Evolutionary conservation across 306 rosid genomes (phyloP).

Genomic region (Lathyrus tuberosus): DNA sequence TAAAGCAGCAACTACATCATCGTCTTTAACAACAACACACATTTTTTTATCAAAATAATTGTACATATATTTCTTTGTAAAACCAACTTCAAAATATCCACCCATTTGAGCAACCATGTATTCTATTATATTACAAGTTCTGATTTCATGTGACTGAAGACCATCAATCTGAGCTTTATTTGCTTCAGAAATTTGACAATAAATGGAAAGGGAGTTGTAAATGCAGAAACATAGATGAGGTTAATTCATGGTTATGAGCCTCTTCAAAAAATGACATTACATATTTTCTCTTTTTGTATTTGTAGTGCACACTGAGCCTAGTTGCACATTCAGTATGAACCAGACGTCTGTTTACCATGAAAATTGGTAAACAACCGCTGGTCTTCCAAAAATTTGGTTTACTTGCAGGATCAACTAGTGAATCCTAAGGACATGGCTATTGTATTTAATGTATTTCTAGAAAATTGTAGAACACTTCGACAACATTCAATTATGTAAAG

Average conservation of each 20-base stretch:
- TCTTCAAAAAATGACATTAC: background rate
- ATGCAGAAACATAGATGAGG: background rate
- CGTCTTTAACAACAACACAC: background rate
- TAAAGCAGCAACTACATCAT: no score
- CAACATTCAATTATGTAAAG: no score
- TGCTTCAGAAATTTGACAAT: background rate
- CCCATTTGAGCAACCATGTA: background rate
- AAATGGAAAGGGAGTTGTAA: background rate
- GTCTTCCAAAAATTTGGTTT: no score
- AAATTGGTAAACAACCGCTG: no score
- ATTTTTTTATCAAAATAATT: background rate
- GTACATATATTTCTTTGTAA: background rate
- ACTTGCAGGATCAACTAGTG: no score
- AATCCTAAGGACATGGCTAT: no score
- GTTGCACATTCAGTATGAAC: background rate
- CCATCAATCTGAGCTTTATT: background rate
- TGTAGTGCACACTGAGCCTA: background rate
- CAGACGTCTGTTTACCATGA: no score
- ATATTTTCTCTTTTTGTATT: background rate
- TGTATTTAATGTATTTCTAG: no score
- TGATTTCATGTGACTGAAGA: background rate
- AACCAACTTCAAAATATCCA: background rate
- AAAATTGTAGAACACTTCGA: no score
- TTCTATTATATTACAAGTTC: background rate
- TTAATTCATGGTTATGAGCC: background rate